Base-by-base conservation (phyloP, 495 filamentous ascomycete genomes). In the Penicillium simplicissimum region DNA sequence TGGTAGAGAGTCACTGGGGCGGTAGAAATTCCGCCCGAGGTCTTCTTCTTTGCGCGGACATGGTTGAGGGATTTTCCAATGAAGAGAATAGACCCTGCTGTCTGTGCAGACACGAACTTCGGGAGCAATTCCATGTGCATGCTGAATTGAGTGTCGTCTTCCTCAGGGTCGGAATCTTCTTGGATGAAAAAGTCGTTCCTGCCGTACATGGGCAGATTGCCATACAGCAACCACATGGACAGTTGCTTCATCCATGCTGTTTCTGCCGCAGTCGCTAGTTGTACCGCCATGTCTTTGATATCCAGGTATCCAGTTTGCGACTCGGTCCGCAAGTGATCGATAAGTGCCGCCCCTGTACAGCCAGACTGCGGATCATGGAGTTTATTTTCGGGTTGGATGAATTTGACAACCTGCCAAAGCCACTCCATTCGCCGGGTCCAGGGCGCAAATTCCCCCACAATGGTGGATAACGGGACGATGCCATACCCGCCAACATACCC, bases 181-280 rank as follows among this genome's bases (percentile, higher is more conserved):
- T 82, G 80, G 40, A 97, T 86, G 71, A 93, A 96, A 69, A 97
- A 97, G 73, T 97, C 95, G 1, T 79, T 75, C 5, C 78, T 82
- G 7, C 89, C 91, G 66, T 88, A 87, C 52, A 78, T 75, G 0
- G 95, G 92, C 60, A 96, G 75, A 45, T 88, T 84, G 7, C 95
- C 95, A 71, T 96, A 96, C 13, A 97, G 72, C 7, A 97, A 78
- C 94, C 94, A 98, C 56, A 89, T 89, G 3, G 91, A 88, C 8
- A 93, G 77, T 71, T 96, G 92, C 69, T 90, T 88, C 73, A 98
- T 79, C 95, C 95, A 98, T 11, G 93, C 89, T 15, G 82, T 87
- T 76, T 98, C 95, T 0, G 93, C 94, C 7, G 90, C 85, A 42
- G 71, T 81, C n/a, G 88, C 82, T 19, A 97, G 77, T 48, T 88